These are phyloP conservation scores for Fagus sylvatica DNA, from an alignment of 306 rosid species.

Conservation along the genomic window DNA sequence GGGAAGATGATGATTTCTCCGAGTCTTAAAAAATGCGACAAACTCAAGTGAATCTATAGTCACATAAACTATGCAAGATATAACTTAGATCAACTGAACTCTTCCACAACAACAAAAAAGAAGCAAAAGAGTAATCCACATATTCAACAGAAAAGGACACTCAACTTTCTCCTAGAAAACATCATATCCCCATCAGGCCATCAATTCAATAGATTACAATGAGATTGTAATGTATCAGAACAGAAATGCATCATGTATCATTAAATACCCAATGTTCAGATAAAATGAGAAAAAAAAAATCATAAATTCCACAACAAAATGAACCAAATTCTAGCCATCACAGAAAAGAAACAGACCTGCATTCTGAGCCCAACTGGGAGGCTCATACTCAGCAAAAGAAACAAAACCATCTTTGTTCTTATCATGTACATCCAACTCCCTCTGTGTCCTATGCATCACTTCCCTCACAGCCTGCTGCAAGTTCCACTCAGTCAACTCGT, in stretches of 20 bases:
- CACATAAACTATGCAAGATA: neutral
- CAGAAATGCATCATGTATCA: neutral
- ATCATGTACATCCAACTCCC: slow-evolving; percentile 90
- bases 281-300: neutral
- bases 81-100: neutral
- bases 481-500: slow-evolving; percentile 87
- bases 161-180: neutral
- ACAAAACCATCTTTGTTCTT: slow-evolving; percentile 72
- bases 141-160: neutral
- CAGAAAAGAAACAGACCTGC: slow-evolving; percentile 43
- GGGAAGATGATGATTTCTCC: too few species aligned
- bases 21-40: too few species aligned
- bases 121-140: too few species aligned
- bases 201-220: neutral
- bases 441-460: slow-evolving; percentile 65
- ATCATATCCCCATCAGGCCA: neutral
- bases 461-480: slow-evolving; percentile 66
- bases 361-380: slow-evolving; percentile 79
- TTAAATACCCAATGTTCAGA: neutral
- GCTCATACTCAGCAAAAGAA: slow-evolving; percentile 87
- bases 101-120: neutral
- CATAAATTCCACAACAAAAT: neutral
- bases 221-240: neutral
- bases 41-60: neutral
- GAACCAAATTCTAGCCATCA: neutral